Base-by-base conservation (phyloP, 2,329 filamentous ascomycete species). In the Alternaria metachromatica region DNA sequence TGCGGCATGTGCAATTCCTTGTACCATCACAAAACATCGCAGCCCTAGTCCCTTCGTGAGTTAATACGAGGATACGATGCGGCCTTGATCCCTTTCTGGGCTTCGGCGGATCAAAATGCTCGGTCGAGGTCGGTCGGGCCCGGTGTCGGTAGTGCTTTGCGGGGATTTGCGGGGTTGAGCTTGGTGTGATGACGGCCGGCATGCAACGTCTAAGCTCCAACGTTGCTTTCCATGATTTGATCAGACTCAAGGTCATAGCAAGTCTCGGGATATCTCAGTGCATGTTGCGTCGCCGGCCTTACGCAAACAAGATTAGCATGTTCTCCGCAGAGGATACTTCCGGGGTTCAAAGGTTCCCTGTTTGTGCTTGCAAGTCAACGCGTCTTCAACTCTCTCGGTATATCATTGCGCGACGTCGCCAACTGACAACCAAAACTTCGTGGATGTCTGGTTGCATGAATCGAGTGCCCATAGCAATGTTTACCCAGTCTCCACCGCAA, bases 141-240 rank as follows among this genome's bases (percentile, higher is more conserved):
- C 20, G 43, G 41, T n/a, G 8, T 56, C 51, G 58, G 58, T n/a
- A 41, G 51, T 48, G 28, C 8, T 56, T 41, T 60, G 58, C 44
- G 58, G 58, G 33, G 51, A 12, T 20, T 30, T 30, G 51, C 44
- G 58, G 51, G 58, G 58, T 56, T 48, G 21, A 60, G 10, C 49
- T 26, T 28, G 37, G 10, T 11, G 23, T 18, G 49, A 41, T 18
- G 49, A 53, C 30, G 49, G 23, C 8, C 49, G 20, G 13, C 13
- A 25, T 53, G 28, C 49, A 25, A 41, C 30, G 13, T 41, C 23
- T 25, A 41, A 33, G 21, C 28, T 53, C 37, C 28, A 41, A 13
- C 28, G 20, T 53, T 23, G n/a, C 13, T 37, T 21, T 13, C 23
- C 12, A 21, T 41, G 10, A 9, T 7, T 25, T 53, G 49, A 21